These are phyloP conservation scores for Thelonectria discophora DNA, from an alignment of 2,329 filamentous ascomycete genomes.

Conservation along the genomic window DNA sequence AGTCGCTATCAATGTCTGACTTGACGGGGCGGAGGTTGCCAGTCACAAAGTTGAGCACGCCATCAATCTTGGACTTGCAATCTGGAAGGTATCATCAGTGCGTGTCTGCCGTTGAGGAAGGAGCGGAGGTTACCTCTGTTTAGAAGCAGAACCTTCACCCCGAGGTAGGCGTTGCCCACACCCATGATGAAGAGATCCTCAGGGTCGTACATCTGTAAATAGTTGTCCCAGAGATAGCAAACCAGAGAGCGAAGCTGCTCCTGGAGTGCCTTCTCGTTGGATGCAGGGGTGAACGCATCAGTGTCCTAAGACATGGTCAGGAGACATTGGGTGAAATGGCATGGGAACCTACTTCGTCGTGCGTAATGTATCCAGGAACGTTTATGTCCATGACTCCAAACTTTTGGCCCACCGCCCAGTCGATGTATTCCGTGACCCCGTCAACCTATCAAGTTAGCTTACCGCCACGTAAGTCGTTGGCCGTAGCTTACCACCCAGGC, in stretches of 20 bases:
- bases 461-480: not conserved
- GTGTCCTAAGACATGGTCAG: slow-evolving; percentile 50
- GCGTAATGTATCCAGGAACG: slow-evolving; percentile 79
- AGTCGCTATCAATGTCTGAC: slow-evolving; percentile 76
- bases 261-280: slow-evolving; percentile 60
- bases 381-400: slow-evolving; percentile 94
- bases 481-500: slow-evolving; percentile 78
- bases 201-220: slow-evolving; percentile 79
- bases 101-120: not conserved
- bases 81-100: slow-evolving; percentile 50
- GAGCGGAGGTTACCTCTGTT: slow-evolving; percentile 67
- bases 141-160: slow-evolving; percentile 81
- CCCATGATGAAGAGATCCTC: slow-evolving; percentile 86
- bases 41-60: slow-evolving; percentile 83
- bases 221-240: slow-evolving; percentile 95
- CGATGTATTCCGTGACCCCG: slow-evolving; percentile 80
- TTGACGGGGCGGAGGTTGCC: slow-evolving; percentile 80
- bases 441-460: slow-evolving; percentile 70
- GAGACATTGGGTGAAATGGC: not conserved
- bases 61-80: slow-evolving; percentile 73
- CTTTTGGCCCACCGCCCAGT: slow-evolving; percentile 79
- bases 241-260: slow-evolving; percentile 76
- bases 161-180: slow-evolving; percentile 87
- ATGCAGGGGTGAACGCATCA: slow-evolving; percentile 56
- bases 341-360: slow-evolving; percentile 61